Conservation (phyloP, 2,329 filamentous ascomycete genomes). For the Stachybotrys chartarum region DNA sequence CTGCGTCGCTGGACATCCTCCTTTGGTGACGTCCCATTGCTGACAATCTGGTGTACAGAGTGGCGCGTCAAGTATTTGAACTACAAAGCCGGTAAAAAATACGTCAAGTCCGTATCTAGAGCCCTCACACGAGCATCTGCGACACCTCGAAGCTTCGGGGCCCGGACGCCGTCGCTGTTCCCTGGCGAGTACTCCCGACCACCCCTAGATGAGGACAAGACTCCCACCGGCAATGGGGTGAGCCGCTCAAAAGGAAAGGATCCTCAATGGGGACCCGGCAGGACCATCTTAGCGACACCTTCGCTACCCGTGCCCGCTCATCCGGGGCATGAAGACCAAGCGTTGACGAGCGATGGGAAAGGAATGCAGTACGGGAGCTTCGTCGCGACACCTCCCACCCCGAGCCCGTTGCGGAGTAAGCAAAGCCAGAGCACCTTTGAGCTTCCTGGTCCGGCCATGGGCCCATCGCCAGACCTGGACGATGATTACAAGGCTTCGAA, state of each 20-base stretch:
- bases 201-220: slow-evolving; percentile 1
- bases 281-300: slow-evolving; percentile 1
- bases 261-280: not conserved
- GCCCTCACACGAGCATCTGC: slow-evolving; percentile 58
- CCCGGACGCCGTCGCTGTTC: slow-evolving; percentile 22
- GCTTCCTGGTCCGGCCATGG: slow-evolving; percentile 47
- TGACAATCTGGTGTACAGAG: slow-evolving; percentile 39
- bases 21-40: not conserved
- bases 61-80: slow-evolving; percentile 92
- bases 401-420: slow-evolving; percentile 13
- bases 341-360: slow-evolving; percentile 27
- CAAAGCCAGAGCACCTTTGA: slow-evolving; percentile 31
- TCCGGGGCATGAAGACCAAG: slow-evolving; percentile 25
- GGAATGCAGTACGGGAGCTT: slow-evolving; percentile 48
- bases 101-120: slow-evolving; percentile 73
- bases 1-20: not conserved
- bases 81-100: slow-evolving; percentile 94
- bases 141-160: slow-evolving; percentile 35
- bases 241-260: not conserved
- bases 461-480: slow-evolving; percentile 20
- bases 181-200: slow-evolving; percentile 14
- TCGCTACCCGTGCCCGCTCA: slow-evolving; percentile 17
- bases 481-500: slow-evolving; percentile 13
- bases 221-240: slow-evolving; percentile 2
- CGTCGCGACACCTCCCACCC: slow-evolving; percentile 29